A percentile compares a stretch with the other conserved stretches of the same genome.
These are phyloP conservation scores for Pseudocercospora pini-densiflorae DNA, from an alignment of 2,329 filamentous ascomycete genomes.

Conservation along the genomic window DNA sequence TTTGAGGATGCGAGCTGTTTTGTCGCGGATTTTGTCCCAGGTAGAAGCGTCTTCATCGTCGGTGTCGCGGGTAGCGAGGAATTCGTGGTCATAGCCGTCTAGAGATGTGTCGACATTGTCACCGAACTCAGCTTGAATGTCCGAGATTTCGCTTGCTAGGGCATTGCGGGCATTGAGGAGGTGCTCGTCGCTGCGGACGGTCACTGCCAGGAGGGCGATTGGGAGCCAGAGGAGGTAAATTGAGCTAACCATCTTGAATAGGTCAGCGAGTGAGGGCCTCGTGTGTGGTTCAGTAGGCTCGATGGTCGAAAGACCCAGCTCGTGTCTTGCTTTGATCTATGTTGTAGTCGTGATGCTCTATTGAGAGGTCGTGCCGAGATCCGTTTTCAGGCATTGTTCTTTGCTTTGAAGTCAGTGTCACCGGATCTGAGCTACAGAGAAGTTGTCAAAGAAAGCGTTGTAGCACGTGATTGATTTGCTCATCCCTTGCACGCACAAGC, in stretches of 20 bases:
- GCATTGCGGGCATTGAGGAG: conserved; percentile 3
- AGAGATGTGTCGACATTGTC: conserved; percentile 9
- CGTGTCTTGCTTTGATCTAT: not conserved
- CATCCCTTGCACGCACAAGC: too few relatives aligned
- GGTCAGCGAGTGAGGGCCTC: too few relatives aligned
- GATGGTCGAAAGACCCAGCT: not conserved
- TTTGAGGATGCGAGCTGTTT: not conserved
- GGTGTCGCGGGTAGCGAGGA: not conserved
- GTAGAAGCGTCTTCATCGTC: not conserved
- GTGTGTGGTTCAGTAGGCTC: too few relatives aligned
- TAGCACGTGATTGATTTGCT: too few relatives aligned
- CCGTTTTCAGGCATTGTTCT: conserved; percentile 21
- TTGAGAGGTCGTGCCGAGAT: conserved; percentile 7
- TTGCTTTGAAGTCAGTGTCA: conserved; percentile 9
- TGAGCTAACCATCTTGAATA: conserved; percentile 5
- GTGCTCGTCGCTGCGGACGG: conserved; percentile 1
- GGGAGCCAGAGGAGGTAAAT: conserved; percentile 23
- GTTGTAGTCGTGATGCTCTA: conserved; percentile 1
- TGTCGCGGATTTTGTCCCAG: not conserved
- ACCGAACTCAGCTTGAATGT: conserved; percentile 9
- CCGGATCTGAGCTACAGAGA: conserved; percentile 15
- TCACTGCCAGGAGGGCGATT: conserved; percentile 16
- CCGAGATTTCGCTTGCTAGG: conserved; percentile 3
- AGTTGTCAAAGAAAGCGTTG: not conserved
- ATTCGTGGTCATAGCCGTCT: conserved; percentile 16